A percentile compares a stretch with the other conserved stretches of the same genome.
Conservation (phyloP, 2,329 filamentous ascomycete genomes). For the Aureobasidium lini region DNA sequence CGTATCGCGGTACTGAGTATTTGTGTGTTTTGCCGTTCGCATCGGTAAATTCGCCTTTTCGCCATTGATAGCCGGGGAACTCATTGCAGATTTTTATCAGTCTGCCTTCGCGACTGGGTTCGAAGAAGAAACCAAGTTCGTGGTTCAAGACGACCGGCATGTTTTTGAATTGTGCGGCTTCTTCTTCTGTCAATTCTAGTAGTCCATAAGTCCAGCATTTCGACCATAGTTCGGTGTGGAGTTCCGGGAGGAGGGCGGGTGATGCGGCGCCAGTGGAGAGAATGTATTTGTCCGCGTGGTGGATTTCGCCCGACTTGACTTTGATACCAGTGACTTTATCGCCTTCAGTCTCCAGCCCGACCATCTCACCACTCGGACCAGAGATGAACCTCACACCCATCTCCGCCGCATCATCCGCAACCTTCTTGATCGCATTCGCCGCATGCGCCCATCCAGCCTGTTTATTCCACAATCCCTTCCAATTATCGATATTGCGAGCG, state of each 20-base stretch:
- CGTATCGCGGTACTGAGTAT: conserved; percentile 10
- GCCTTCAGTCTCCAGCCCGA: conserved; percentile 30
- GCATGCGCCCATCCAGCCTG: conserved; percentile 49
- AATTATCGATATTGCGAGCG: conserved; percentile 43
- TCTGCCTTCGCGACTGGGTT: conserved; percentile 38
- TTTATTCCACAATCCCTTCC: conserved; percentile 44
- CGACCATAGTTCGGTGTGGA: conserved; percentile 42
- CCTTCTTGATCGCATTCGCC: conserved; percentile 40
- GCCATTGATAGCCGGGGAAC: conserved; percentile 43
- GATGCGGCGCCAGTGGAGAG: conserved; percentile 45
- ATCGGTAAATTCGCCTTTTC: conserved; percentile 4
- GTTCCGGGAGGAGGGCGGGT: conserved; percentile 41
- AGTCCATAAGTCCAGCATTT: conserved; percentile 50
- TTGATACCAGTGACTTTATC: conserved; percentile 36
- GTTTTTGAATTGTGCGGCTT: conserved; percentile 38
- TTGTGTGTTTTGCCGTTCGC: conserved; percentile 1
- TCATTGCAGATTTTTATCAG: conserved; percentile 49
- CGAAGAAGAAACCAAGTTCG: conserved; percentile 45
- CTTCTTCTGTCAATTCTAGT: conserved; percentile 41
- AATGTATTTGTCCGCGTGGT: conserved; percentile 40
- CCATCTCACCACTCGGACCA: conserved; percentile 34
- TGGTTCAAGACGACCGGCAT: conserved; percentile 45
- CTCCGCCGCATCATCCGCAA: conserved; percentile 37
- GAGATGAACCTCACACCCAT: conserved; percentile 43
- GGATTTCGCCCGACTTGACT: conserved; percentile 35